Evolutionary conservation across 2,329 filamentous ascomycete species (phyloP).

Genomic region (Didymella glomerata): DNA sequence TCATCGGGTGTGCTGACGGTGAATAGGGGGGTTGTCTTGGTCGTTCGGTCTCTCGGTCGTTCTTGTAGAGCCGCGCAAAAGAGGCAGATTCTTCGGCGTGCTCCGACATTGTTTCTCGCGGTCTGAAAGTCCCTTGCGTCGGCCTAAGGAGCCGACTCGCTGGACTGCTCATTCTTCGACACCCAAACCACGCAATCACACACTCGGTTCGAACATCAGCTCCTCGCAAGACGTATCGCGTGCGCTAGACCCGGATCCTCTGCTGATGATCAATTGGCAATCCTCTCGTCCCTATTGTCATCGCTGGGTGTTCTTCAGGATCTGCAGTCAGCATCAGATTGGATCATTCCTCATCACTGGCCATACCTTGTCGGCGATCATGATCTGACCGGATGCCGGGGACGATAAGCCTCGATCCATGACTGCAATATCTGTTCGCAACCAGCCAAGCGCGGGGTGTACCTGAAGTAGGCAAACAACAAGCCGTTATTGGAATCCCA

Average conservation of each 20-base stretch:
- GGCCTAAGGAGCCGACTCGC: background rate
- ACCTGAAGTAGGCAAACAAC: slow-evolving; percentile 12
- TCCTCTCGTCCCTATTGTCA: background rate
- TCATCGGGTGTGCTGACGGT: background rate
- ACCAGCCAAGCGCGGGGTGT: slow-evolving; percentile 5
- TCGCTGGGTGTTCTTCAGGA: background rate
- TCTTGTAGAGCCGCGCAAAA: background rate
- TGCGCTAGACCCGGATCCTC: background rate
- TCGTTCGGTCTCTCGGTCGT: background rate
- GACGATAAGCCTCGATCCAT: slow-evolving; percentile 14
- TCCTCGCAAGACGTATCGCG: background rate
- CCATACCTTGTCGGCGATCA: slow-evolving; percentile 20
- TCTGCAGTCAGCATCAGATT: slow-evolving; percentile 14
- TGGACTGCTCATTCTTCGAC: background rate
- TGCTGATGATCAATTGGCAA: background rate
- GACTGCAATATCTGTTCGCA: slow-evolving; percentile 5
- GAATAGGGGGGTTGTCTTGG: slow-evolving; percentile 1
- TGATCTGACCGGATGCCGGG: slow-evolving; percentile 5
- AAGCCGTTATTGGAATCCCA: slow-evolving; percentile 20
- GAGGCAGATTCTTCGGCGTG: slow-evolving; percentile 4
- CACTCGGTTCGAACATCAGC: background rate
- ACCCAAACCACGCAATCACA: background rate
- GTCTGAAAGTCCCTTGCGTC: slow-evolving; percentile 9
- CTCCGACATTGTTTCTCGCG: background rate
- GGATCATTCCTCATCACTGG: background rate